phyloP scores from a whole-genome alignment of 345 rosid genomes.

The Geranium rotundifolium region DNA sequence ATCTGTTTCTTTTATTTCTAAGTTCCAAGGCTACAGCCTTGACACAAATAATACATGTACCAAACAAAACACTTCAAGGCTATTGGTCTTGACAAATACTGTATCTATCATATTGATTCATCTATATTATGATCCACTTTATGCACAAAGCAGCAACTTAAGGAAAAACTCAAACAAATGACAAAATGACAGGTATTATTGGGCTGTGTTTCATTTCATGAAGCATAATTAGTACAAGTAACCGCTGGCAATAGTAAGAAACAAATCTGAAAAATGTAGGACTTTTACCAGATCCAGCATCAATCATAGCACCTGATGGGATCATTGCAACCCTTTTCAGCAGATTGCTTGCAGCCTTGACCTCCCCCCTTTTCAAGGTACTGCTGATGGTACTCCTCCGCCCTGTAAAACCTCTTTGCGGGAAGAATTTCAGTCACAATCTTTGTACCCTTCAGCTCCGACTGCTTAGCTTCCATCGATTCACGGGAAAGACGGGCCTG shows the following conservation, averaged over 20 bases:
- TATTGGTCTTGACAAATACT: neutral
- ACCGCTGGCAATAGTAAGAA: neutral
- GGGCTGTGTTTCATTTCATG: neutral
- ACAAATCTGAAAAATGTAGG: neutral
- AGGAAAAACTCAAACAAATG: neutral
- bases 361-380: constrained; percentile 72
- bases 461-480: constrained; percentile 49
- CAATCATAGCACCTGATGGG: constrained; percentile 78
- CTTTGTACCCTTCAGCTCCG: constrained; percentile 33
- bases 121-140: neutral
- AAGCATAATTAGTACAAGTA: neutral
- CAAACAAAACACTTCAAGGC: neutral
- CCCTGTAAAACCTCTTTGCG: constrained; percentile 65
- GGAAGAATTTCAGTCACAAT: constrained; percentile 69
- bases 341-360: constrained; percentile 41
- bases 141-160: neutral
- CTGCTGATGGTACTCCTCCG: constrained; percentile 74
- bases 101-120: neutral
- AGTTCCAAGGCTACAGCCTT: neutral
- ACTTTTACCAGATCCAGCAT: neutral
- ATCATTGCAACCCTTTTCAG: constrained; percentile 59
- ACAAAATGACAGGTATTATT: neutral
- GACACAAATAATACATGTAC: neutral
- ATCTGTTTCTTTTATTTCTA: neutral
- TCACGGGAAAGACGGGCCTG: constrained; percentile 47